Conservation (phyloP, 306 rosid species). For the Geum urbanum region DNA sequence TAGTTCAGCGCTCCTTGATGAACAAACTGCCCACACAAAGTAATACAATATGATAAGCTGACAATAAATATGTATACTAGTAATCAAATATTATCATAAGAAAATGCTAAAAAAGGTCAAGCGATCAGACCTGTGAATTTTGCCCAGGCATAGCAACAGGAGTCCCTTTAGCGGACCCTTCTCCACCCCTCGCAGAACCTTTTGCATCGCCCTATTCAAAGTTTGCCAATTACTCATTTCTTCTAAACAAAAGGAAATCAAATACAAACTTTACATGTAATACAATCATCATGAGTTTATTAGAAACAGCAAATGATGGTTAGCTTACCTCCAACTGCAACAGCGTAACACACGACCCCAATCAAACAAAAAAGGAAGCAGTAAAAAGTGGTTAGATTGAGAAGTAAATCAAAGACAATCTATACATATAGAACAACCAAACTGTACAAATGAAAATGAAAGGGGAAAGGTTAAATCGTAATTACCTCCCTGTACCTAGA, state of each 20-base stretch:
- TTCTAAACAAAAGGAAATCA: not conserved
- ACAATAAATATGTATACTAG: constrained; percentile 7
- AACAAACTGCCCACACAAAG: constrained; percentile 42
- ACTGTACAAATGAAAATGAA: not conserved
- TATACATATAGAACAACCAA: not conserved
- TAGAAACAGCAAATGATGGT: constrained; percentile 2
- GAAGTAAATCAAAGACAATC: not conserved
- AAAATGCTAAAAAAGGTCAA: constrained; percentile 13
- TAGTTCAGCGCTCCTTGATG: constrained; percentile 66
- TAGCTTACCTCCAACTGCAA: constrained; percentile 74
- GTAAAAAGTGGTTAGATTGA: constrained; percentile 29
- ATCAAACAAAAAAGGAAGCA: constrained; percentile 22
- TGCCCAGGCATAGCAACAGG: constrained; percentile 48
- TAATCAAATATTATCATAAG: not conserved
- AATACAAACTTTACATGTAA: constrained; percentile 10
- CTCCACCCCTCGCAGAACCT: constrained; percentile 78
- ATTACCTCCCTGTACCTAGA: constrained; percentile 82
- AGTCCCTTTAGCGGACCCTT: constrained; percentile 65
- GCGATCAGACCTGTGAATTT: constrained; percentile 61
- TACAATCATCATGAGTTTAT: not conserved
- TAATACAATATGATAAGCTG: constrained; percentile 18
- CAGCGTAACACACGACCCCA: constrained; percentile 21
- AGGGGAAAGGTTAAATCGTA: not conserved
- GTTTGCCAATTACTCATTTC: constrained; percentile 26
- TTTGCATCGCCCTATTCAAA: constrained; percentile 76